Percentiles rank a stretch among this genome's conserved stretches.
Evolutionary conservation across 805 yeast species (phyloP).

Genomic region (Suhomyces xylopsoci): DNA sequence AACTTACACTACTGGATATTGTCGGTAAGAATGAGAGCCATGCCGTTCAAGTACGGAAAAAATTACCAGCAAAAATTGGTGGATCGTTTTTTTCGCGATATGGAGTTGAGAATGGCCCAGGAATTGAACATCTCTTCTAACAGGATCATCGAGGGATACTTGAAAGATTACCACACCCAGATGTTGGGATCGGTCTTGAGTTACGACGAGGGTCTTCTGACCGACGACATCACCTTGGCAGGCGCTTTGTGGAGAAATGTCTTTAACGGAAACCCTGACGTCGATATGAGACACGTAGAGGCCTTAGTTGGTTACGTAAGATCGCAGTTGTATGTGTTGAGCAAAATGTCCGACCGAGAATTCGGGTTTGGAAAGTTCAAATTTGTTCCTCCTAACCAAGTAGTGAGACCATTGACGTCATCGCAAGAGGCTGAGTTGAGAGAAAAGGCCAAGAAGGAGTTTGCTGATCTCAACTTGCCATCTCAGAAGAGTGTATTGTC

Average conservation of each 20-base stretch:
- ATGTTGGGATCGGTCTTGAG: constrained; percentile 85
- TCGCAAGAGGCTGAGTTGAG: constrained; percentile 59
- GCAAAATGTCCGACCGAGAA: constrained; percentile 83
- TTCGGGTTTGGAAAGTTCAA: constrained; percentile 87
- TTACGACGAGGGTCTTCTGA: constrained; percentile 86
- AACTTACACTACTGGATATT: constrained; percentile 90
- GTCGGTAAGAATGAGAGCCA: constrained; percentile 91
- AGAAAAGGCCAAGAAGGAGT: constrained; percentile 49
- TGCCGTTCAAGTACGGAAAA: constrained; percentile 86
- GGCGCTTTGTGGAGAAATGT: constrained; percentile 87
- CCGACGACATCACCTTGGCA: constrained; percentile 75
- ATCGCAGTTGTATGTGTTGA: constrained; percentile 82
- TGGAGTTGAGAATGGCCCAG: constrained; percentile 79
- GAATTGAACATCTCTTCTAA: constrained; percentile 84
- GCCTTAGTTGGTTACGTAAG: constrained; percentile 88
- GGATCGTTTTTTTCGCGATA: constrained; percentile 84
- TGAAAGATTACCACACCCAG: constrained; percentile 88
- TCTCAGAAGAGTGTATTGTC: constrained; percentile 50
- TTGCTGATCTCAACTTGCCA: constrained; percentile 54
- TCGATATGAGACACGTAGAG: constrained; percentile 80
- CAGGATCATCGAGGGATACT: constrained; percentile 76
- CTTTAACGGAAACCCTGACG: constrained; percentile 78
- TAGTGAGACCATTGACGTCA: constrained; percentile 66
- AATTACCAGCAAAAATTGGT: constrained; percentile 90
- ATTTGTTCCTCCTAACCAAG: constrained; percentile 78